Evolutionary conservation across 805 yeast species (phyloP).

Genomic region (Monosporozyma unispora): DNA sequence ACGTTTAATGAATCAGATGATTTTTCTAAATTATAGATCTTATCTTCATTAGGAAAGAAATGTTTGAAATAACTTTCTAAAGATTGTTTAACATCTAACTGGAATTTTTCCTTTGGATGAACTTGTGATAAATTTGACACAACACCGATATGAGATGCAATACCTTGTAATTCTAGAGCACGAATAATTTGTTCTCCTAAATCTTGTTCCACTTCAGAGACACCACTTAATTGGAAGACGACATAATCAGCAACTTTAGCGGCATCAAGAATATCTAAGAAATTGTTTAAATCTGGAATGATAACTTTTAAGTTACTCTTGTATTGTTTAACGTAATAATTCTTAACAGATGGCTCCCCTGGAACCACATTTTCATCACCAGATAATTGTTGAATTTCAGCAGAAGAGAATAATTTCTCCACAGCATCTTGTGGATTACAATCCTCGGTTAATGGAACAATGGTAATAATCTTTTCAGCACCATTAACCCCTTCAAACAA

Average conservation of each 20-base stretch:
- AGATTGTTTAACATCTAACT: conserved; percentile 57
- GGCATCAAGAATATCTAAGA: conserved; percentile 69
- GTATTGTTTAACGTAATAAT: conserved; percentile 52
- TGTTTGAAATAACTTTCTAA: conserved; percentile 58
- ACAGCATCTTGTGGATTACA: conserved; percentile 48
- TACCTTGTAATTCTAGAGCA: conserved; percentile 86
- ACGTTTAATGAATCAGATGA: conserved; percentile 64
- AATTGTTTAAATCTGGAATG: conserved; percentile 59
- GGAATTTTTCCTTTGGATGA: conserved; percentile 68
- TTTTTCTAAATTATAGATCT: conserved; percentile 60
- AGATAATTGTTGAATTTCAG: conserved; percentile 28
- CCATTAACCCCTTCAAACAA: conserved; percentile 74
- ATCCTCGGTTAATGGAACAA: conserved; percentile 72
- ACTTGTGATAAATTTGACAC: conserved; percentile 61
- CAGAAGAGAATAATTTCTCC: conserved; percentile 15
- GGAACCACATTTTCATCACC: conserved; percentile 29
- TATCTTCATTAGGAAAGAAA: conserved; percentile 75
- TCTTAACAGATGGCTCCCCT: conserved; percentile 31
- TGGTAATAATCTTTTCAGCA: conserved; percentile 74
- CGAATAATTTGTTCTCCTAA: conserved; percentile 86
- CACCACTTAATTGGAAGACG: conserved; percentile 80
- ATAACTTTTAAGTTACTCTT: conserved; percentile 64
- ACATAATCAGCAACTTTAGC: conserved; percentile 86
- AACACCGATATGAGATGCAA: conserved; percentile 71
- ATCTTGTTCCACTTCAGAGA: conserved; percentile 66